A percentile compares a stretch with the other conserved stretches of the same genome.
Conservation (phyloP, 495 filamentous ascomycete species). For the Neurospora discreta region DNA sequence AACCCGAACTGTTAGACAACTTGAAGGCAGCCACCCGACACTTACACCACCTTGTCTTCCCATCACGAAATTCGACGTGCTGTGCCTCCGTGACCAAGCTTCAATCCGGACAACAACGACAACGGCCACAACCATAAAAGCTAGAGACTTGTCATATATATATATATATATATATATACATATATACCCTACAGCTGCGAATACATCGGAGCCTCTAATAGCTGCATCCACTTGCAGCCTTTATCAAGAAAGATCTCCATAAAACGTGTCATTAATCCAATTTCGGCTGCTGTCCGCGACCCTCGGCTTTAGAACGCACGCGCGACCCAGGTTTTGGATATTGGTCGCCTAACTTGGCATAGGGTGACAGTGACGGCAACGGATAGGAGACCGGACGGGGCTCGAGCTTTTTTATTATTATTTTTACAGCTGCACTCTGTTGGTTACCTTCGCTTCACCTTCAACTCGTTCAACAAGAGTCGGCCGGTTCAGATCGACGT, state of each 20-base stretch:
- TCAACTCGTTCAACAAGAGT: background rate
- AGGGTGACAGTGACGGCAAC: background rate
- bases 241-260: background rate
- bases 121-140: background rate
- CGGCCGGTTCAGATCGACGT: background rate
- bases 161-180: background rate
- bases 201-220: background rate
- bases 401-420: background rate
- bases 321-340: background rate
- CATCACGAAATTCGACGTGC: background rate
- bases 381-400: background rate
- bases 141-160: background rate
- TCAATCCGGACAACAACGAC: background rate
- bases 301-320: background rate
- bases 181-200: background rate
- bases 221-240: background rate
- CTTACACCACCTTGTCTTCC: background rate
- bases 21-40: background rate
- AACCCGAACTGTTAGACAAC: background rate
- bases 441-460: background rate
- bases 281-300: background rate
- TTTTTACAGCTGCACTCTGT: background rate
- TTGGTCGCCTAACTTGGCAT: background rate
- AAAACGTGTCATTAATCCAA: background rate
- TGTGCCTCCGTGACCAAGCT: background rate